Conservation (phyloP, 169 alveolate species). For the Plasmodium fragile region DNA sequence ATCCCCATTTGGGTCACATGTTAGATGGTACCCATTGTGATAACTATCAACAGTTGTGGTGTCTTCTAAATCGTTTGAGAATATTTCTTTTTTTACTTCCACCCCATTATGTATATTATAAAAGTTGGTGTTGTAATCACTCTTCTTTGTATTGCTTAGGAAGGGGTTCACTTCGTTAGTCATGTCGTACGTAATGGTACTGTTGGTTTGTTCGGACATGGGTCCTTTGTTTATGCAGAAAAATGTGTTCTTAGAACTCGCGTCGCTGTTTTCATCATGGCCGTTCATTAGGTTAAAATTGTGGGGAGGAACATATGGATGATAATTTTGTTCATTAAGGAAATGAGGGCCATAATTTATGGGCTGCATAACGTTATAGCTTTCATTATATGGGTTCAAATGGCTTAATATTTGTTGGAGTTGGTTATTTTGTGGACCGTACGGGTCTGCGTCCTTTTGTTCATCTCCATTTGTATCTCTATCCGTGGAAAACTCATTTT, state of each 20-base stretch:
- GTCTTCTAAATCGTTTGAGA: slow-evolving; percentile 18
- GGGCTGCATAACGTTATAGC: slow-evolving; percentile 4
- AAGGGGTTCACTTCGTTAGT: neutral
- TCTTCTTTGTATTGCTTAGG: neutral
- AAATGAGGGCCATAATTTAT: neutral
- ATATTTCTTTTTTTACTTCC: neutral
- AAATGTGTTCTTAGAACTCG: neutral
- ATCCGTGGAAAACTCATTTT: neutral
- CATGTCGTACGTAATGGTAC: neutral
- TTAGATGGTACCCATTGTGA: neutral
- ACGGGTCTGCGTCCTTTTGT: neutral
- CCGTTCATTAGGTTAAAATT: neutral
- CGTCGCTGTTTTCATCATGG: neutral
- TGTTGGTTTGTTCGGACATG: neutral
- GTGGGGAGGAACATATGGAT: neutral
- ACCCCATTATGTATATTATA: neutral
- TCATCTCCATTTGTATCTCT: neutral
- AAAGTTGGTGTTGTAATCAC: neutral
- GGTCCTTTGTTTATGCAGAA: neutral
- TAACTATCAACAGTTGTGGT: neutral
- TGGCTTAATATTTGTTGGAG: slow-evolving; percentile 5
- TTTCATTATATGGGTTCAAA: neutral
- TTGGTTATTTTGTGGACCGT: neutral
- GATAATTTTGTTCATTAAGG: neutral
- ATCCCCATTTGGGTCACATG: neutral